phyloP scores from a whole-genome alignment of 2,329 filamentous ascomycete species.

The Acephala macrosclerotiorum region DNA sequence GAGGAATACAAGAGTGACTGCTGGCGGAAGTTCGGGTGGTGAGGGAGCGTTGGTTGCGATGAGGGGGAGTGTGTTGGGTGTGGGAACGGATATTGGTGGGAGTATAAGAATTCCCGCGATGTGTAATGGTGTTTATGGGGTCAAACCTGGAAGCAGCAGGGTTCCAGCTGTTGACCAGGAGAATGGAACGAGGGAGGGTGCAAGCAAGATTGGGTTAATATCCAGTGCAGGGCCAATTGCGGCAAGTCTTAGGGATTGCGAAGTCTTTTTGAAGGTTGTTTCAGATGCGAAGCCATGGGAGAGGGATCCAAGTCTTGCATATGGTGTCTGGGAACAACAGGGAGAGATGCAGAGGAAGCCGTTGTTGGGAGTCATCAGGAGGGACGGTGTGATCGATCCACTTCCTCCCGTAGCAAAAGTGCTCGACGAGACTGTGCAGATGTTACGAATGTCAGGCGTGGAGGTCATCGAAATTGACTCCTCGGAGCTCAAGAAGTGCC shows the following conservation, averaged over 20 bases:
- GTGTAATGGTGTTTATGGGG: constrained; percentile 58
- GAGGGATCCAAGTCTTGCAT: constrained; percentile 51
- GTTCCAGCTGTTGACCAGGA: constrained; percentile 51
- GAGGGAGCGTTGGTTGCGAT: constrained; percentile 67
- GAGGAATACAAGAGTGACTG: constrained; percentile 62
- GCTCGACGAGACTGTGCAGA: constrained; percentile 52
- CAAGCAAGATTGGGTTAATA: constrained; percentile 56
- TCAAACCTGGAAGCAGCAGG: constrained; percentile 54
- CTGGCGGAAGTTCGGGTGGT: constrained; percentile 70
- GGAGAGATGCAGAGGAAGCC: constrained; percentile 37
- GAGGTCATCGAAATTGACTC: constrained; percentile 65
- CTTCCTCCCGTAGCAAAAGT: constrained; percentile 57
- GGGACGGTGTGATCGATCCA: constrained; percentile 58
- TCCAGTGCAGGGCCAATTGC: constrained; percentile 57
- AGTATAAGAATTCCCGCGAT: constrained; percentile 53
- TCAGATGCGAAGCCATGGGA: constrained; percentile 59
- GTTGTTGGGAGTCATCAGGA: constrained; percentile 55
- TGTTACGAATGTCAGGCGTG: constrained; percentile 53
- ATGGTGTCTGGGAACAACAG: constrained; percentile 49
- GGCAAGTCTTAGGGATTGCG: constrained; percentile 57
- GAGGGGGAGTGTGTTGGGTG: constrained; percentile 61
- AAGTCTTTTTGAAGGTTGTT: constrained; percentile 56
- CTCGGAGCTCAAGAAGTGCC: constrained; percentile 60
- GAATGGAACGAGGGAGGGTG: constrained; percentile 58
- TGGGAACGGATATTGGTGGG: constrained; percentile 68